Evolutionary conservation across 257 asterid genomes (phyloP), one percentile per base, ranked within the genome.

Genomic region (Solanum sparsipilum): DNA sequence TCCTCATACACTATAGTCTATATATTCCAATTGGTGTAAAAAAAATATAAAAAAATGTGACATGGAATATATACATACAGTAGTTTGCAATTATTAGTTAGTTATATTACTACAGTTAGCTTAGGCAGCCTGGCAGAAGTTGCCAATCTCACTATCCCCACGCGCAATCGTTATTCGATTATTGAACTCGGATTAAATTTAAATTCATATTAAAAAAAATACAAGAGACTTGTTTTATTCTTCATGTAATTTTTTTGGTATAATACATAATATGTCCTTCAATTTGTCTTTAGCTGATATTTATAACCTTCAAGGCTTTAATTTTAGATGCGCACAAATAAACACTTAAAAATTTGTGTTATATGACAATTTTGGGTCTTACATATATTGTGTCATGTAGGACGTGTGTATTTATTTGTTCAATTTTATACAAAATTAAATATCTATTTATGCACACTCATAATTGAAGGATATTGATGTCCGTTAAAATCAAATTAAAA

Each of bases 101-200:
- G 67, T 44, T 78, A 76, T 7, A n/a, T 15, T 1, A 39, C 1
- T 39, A 10, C 84, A 41, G 36, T 41, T 13, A 41, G 18, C 63
- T 39, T 58, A n/a, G 1, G 38, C 39, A 44, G 85, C 67, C 85
- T 79, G 85, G 85, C 67, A 79, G 85, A 29, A 44, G 65, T 41
- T 25, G 36, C 35, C 23, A 7, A 9, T 6, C 60, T 78, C 60
- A 13, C 60, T 44, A 13, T 79, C 15, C 36, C 36, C 65, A 79
- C 36, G 38, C 25, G 38, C 65, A 79, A 79, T 79, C 38, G 9
- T 63, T n/a, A 9, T 2, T 63, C 31, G 0, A 18, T 56, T 5
- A n/a, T 9, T 9, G 29, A 1, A 21, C 0, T 21, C 13, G 5
- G 1, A 56, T 56, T 56, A 56, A 56, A 18, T 56, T 58, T 58